These are phyloP conservation scores for Trichoderma pleuroti DNA, from an alignment of 2,329 filamentous ascomycete genomes.

Conservation along the genomic window DNA sequence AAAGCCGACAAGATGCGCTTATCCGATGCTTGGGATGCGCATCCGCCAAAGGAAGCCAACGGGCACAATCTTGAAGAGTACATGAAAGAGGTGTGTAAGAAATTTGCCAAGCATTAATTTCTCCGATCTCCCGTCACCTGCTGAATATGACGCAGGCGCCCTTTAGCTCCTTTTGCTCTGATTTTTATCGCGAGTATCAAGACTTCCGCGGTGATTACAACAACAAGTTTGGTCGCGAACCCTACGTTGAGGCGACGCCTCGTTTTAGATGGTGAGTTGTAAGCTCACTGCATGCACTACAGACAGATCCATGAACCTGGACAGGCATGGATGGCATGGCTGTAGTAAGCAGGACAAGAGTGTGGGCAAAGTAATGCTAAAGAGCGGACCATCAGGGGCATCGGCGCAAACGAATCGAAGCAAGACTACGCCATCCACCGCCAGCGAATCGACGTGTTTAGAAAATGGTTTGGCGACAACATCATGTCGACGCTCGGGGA, in stretches of 20 bases:
- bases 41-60: constrained; percentile 24
- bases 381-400: constrained; percentile 22
- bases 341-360: background rate
- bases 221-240: constrained; percentile 24
- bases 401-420: constrained; percentile 26
- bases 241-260: constrained; percentile 31
- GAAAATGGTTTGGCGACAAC: constrained; percentile 32
- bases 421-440: constrained; percentile 24
- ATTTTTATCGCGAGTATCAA: constrained; percentile 32
- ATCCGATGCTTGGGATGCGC: constrained; percentile 23
- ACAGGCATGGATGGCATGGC: background rate
- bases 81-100: constrained; percentile 30
- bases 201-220: constrained; percentile 29
- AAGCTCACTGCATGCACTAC: constrained; percentile 9
- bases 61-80: constrained; percentile 27
- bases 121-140: background rate
- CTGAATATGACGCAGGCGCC: constrained; percentile 25
- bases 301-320: background rate
- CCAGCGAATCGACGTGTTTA: constrained; percentile 29
- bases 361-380: background rate
- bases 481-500: constrained; percentile 26
- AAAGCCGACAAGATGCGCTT: constrained; percentile 24
- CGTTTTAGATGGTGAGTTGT: constrained; percentile 35
- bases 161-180: constrained; percentile 32
- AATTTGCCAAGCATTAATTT: background rate